Evolutionary conservation across 129 eudicot genomes (phyloP).

Genomic region (Ambrosia trifida): DNA sequence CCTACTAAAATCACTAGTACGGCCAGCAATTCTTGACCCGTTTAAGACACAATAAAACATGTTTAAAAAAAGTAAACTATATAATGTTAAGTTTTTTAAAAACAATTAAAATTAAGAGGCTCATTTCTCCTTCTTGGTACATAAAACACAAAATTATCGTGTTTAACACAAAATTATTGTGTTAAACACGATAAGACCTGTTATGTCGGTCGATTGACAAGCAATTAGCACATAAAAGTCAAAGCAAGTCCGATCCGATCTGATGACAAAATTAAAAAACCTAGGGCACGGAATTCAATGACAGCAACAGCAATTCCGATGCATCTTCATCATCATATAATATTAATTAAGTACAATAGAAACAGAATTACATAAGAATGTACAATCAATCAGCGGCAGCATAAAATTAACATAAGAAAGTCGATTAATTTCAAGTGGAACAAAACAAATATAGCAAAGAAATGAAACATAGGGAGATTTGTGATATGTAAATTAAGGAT

Average conservation of each 20-base stretch:
- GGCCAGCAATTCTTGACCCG: no score
- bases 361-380: conserved; percentile 8
- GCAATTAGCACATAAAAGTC: conserved; percentile 14
- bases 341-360: not conserved
- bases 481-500: not conserved
- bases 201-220: not conserved
- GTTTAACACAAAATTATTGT: no score
- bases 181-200: no score
- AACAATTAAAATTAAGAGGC: no score
- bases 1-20: not conserved
- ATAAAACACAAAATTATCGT: no score
- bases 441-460: not conserved
- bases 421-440: no score
- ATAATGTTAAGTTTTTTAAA: no score
- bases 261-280: conserved; percentile 15
- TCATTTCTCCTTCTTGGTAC: no score
- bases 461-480: not conserved
- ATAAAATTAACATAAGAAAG: not conserved
- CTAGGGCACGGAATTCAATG: conserved; percentile 34
- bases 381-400: not conserved
- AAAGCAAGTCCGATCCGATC: conserved; percentile 30
- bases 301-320: not conserved
- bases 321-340: not conserved
- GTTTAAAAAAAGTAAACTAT: no score
- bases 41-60: no score